A percentile compares a stretch with the other conserved stretches of the same genome.
Conservation (phyloP, 169 alveolate genomes). For the Pseudocohnilembus persalinus region DNA sequence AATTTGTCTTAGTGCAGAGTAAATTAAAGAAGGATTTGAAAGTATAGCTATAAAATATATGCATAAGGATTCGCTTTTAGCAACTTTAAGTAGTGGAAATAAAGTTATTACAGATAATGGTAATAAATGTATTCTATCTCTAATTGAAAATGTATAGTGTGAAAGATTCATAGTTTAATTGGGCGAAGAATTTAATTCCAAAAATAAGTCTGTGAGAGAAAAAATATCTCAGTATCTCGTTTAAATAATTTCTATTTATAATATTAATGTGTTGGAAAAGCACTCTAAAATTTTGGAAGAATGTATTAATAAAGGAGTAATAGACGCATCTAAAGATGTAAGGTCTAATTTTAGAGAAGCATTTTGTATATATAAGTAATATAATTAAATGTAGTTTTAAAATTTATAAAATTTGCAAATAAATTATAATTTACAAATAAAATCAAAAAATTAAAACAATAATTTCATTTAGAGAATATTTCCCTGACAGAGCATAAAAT, state of each 20-base stretch:
- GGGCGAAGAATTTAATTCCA: not conserved
- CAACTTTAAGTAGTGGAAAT: conserved; percentile 8
- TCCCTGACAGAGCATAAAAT: not conserved
- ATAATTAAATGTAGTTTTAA: no score
- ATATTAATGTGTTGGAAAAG: not conserved
- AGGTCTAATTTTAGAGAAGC: conserved; percentile 5
- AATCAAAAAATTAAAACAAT: no score
- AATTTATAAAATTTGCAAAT: no score
- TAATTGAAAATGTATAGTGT: not conserved
- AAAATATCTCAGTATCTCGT: conserved; percentile 14
- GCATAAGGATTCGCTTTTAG: conserved; percentile 2
- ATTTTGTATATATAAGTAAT: not conserved
- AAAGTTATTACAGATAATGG: conserved; percentile 17
- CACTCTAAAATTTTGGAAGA: not conserved
- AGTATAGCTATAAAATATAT: conserved; percentile 2
- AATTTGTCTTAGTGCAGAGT: not conserved
- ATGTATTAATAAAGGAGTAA: conserved; percentile 1
- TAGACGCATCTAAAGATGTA: conserved; percentile 19
- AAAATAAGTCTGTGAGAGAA: not conserved
- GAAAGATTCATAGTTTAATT: not conserved
- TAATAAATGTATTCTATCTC: conserved; percentile 6
- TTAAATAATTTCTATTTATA: not conserved
- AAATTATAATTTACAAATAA: no score
- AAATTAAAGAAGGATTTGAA: conserved; percentile 14
- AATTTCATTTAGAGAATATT: not conserved